phyloP scores from a whole-genome alignment of 2,329 filamentous ascomycete genomes.

The Aspergillus calidoustus region DNA sequence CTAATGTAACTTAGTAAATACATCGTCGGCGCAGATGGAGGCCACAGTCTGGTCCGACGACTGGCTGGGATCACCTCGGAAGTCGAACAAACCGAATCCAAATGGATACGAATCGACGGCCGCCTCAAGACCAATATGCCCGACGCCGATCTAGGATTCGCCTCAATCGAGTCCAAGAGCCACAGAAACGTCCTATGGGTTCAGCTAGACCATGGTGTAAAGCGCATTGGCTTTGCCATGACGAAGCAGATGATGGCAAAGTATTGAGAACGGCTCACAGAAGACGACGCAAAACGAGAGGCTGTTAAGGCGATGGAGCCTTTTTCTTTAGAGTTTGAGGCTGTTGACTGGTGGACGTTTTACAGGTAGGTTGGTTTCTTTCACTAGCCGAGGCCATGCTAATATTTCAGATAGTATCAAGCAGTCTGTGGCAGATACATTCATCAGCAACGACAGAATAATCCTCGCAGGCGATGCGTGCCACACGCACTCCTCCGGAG shows the following conservation, averaged over 20 bases:
- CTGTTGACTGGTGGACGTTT: conserved; percentile 38
- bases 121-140: conserved; percentile 17
- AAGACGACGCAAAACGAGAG: conserved; percentile 9
- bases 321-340: conserved; percentile 6
- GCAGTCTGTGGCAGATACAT: conserved; percentile 43
- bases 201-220: conserved; percentile 17
- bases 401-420: conserved; percentile 43
- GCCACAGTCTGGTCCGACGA: conserved; percentile 9
- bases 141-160: not conserved
- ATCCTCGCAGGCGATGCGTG: conserved; percentile 51
- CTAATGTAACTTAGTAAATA: conserved; percentile 8
- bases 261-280: not conserved
- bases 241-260: conserved; percentile 11
- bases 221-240: conserved; percentile 16
- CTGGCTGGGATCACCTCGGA: conserved; percentile 14
- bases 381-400: not conserved
- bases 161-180: conserved; percentile 13
- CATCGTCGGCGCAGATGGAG: conserved; percentile 15
- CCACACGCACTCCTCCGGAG: conserved; percentile 58
- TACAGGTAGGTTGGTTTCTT: not conserved
- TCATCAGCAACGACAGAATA: conserved; percentile 49
- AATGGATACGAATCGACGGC: conserved; percentile 17
- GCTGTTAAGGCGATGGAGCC: conserved; percentile 11
- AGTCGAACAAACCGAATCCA: conserved; percentile 6
- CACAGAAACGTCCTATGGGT: conserved; percentile 20